A percentile compares a stretch with the other conserved stretches of the same genome.
Conservation (phyloP, 1,139 yeast species). For the Hansenula lynferdii region DNA sequence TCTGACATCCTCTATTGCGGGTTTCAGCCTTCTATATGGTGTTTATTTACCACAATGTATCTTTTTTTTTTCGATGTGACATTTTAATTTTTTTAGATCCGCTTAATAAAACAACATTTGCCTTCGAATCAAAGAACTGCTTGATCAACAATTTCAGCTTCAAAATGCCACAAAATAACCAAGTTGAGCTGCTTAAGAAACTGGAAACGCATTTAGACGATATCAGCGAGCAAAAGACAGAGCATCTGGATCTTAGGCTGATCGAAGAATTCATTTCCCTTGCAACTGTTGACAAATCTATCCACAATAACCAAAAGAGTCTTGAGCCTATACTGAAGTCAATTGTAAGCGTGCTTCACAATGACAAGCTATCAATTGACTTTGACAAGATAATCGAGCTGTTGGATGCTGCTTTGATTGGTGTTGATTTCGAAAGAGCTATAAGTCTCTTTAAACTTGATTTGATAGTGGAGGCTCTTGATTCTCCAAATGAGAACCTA, state of each 20-base stretch:
- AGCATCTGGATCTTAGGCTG: conserved; percentile 4
- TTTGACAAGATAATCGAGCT: conserved; percentile 23
- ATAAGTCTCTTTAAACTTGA: conserved; percentile 23
- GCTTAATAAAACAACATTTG: too few relatives aligned
- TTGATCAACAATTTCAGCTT: too few relatives aligned
- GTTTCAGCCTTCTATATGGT: too few relatives aligned
- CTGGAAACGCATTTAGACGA: conserved; percentile 1
- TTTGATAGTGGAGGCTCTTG: conserved; percentile 26
- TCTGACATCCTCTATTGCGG: conserved; percentile 6
- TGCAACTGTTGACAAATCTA: conserved; percentile 12
- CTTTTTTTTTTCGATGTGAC: too few relatives aligned
- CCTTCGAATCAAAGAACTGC: too few relatives aligned
- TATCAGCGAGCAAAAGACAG: background rate
- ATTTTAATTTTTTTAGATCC: too few relatives aligned
- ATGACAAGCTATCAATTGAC: conserved; percentile 13
- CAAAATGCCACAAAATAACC: background rate
- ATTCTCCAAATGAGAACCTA: conserved; percentile 22
- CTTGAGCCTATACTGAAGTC: conserved; percentile 7
- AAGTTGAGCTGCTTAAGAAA: background rate
- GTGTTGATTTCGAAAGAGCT: conserved; percentile 26
- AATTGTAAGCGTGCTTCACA: conserved; percentile 7
- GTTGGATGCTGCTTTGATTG: conserved; percentile 20
- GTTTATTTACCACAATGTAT: too few relatives aligned
- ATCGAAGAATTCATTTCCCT: conserved; percentile 6
- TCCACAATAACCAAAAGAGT: conserved; percentile 3